Base-by-base conservation (phyloP, 495 filamentous ascomycete genomes). In the Trypethelium eluteriae region DNA sequence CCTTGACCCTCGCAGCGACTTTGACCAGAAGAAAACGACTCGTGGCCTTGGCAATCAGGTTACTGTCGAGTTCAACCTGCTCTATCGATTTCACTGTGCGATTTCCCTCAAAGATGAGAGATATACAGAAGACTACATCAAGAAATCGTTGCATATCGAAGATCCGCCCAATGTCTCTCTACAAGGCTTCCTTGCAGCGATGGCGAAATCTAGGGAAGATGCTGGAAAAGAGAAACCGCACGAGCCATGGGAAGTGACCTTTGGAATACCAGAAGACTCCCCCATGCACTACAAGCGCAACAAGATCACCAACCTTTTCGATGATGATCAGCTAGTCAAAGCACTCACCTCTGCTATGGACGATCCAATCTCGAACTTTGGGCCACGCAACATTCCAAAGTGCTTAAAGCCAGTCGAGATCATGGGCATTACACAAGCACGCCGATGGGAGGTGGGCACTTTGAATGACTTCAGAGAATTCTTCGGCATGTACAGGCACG, bases 11-110 rank as follows among this genome's bases (percentile, higher is more conserved):
- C 84, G 89, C 53, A 59, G 53, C 53, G 53, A 59, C 53, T 59
- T 59, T 59, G 53, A 59, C 53, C 53, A 59, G 53, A 59, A 59
- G 53, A 59, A 59, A 36, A 59, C 53, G 53, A 59, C 53, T 59
- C 53, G 53, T 59, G 91, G 89, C 61, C 79, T 80, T 16, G 90
- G 90, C 56, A 93, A 93, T 67, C 87, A 89, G 65, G 86, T 89
- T 2, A 90, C 88, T 0, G 88, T 86, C 38, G 90, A 93, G 75
- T 93, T 93, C 76, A 90, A 84, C 69, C 84, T 85, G 47, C 79
- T 89, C 67, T 92, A 92, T 72, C 80, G 89, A 36, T 94, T 90
- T 89, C 90, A 94, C 75, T 87, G 88, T 11, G 88, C 87, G 70
- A 84, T 90, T 65, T 90, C 87, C 2, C 78, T 82, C 56, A 84